Evolutionary conservation across 192 early-diverging fungal species (phyloP).

Genomic region (Linnemannia zychae): DNA sequence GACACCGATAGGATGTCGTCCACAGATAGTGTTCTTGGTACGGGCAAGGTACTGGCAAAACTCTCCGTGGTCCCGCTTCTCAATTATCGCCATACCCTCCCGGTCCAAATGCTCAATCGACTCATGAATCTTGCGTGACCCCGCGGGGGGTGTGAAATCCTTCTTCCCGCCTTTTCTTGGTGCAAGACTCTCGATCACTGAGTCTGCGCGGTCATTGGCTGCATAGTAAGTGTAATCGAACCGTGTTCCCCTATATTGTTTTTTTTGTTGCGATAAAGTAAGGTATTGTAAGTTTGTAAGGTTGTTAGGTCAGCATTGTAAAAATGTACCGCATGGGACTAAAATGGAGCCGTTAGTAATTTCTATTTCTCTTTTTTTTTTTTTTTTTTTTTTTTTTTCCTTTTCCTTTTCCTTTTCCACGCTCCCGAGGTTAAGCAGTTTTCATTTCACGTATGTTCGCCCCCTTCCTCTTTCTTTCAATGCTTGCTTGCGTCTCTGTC

Average conservation of each 20-base stretch:
- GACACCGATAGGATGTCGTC: slow-evolving; percentile 90
- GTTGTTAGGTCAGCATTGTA: neutral
- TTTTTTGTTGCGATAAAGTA: neutral
- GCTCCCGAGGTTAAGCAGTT: neutral
- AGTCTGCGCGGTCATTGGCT: slow-evolving; percentile 22
- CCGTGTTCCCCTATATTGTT: slow-evolving; percentile 74
- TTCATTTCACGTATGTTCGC: neutral
- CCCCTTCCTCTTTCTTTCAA: neutral
- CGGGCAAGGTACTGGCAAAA: slow-evolving; percentile 80
- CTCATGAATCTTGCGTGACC: slow-evolving; percentile 69
- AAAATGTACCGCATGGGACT: neutral
- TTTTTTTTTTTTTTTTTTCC: neutral
- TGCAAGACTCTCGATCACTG: slow-evolving; percentile 19
- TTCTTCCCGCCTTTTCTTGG: slow-evolving; percentile 13
- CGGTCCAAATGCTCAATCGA: slow-evolving; percentile 86
- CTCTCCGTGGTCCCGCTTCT: slow-evolving; percentile 64
- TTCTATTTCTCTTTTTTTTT: slow-evolving; percentile 13
- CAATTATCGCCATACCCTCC: slow-evolving; percentile 85
- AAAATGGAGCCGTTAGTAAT: slow-evolving; percentile 3
- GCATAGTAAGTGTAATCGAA: slow-evolving; percentile 86
- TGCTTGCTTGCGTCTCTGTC: neutral
- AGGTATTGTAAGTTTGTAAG: neutral
- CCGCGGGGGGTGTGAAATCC: neutral
- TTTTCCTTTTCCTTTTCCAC: neutral
- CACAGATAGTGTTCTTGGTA: slow-evolving; percentile 96